These are phyloP conservation scores for Mycena leptocephala DNA, from an alignment of 768 basidiomycete genomes.

Conservation along the genomic window DNA sequence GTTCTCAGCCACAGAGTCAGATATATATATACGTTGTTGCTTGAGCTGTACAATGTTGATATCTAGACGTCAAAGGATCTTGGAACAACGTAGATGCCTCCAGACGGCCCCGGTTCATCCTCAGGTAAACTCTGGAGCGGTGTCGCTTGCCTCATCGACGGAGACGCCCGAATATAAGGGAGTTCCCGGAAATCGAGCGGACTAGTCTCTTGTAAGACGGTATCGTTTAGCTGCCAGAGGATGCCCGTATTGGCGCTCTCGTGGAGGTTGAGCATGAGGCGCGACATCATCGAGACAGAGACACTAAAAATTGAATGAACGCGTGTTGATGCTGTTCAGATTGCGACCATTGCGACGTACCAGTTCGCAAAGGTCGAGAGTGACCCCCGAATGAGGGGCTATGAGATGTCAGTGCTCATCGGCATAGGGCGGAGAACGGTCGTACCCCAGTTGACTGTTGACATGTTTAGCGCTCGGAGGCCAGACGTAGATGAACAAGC, in stretches of 20 bases:
- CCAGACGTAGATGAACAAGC: background rate
- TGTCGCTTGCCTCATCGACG: background rate
- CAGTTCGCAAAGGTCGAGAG: constrained; percentile 3
- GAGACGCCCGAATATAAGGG: background rate
- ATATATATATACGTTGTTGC: too few species aligned
- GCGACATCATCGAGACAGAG: background rate
- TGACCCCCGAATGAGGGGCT: background rate
- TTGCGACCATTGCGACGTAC: too few species aligned
- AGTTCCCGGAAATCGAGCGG: background rate
- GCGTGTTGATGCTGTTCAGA: too few species aligned
- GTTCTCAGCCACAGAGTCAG: too few species aligned
- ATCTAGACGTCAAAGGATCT: background rate
- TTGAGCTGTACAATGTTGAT: too few species aligned
- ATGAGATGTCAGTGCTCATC: background rate
- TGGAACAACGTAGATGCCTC: background rate
- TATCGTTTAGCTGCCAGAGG: background rate
- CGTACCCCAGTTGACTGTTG: too few species aligned
- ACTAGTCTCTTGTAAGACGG: background rate
- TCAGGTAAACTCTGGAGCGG: background rate
- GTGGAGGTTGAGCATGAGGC: background rate
- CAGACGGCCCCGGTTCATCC: background rate
- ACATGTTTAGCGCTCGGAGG: too few species aligned
- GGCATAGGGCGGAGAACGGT: too few species aligned
- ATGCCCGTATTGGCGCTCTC: background rate
- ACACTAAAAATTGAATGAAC: background rate